Conservation (phyloP, 1,284 basidiomycete genomes). For the Microbotryum saponariae region DNA sequence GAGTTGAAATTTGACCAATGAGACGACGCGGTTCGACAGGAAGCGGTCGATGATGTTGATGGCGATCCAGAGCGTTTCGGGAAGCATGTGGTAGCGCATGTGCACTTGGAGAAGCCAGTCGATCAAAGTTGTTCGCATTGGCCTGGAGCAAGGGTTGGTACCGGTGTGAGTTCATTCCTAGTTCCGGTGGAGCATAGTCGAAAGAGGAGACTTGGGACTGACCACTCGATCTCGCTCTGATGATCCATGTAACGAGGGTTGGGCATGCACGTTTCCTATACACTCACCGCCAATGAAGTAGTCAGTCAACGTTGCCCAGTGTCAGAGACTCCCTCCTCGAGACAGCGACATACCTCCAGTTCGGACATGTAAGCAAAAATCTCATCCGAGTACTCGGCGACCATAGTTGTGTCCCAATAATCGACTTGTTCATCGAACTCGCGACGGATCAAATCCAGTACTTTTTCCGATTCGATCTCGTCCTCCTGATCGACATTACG, state of each 20-base stretch:
- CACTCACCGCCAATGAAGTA: background rate
- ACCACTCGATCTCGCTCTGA: conserved; percentile 92
- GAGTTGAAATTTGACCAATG: conserved; percentile 56
- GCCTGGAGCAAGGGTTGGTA: conserved; percentile 34
- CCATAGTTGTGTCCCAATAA: conserved; percentile 88
- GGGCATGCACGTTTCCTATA: conserved; percentile 78
- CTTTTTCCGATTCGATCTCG: conserved; percentile 17
- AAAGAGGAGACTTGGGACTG: conserved; percentile 15
- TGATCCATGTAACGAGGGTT: conserved; percentile 88
- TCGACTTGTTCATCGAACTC: conserved; percentile 56
- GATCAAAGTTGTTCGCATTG: conserved; percentile 51
- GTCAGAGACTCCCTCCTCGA: background rate
- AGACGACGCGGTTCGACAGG: conserved; percentile 55
- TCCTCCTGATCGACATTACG: conserved; percentile 18
- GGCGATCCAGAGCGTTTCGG: conserved; percentile 60
- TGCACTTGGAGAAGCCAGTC: conserved; percentile 58
- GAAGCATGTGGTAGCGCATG: conserved; percentile 58
- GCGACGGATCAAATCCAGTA: conserved; percentile 39
- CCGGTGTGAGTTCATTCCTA: background rate
- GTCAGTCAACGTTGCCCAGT: background rate
- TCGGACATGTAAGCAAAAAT: conserved; percentile 95
- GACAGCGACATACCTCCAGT: conserved; percentile 59
- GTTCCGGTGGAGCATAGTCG: background rate
- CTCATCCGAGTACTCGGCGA: conserved; percentile 93
- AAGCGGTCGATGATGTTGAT: conserved; percentile 60